Conservation (phyloP, 257 asterid species). For the Solanum sejunctum region DNA sequence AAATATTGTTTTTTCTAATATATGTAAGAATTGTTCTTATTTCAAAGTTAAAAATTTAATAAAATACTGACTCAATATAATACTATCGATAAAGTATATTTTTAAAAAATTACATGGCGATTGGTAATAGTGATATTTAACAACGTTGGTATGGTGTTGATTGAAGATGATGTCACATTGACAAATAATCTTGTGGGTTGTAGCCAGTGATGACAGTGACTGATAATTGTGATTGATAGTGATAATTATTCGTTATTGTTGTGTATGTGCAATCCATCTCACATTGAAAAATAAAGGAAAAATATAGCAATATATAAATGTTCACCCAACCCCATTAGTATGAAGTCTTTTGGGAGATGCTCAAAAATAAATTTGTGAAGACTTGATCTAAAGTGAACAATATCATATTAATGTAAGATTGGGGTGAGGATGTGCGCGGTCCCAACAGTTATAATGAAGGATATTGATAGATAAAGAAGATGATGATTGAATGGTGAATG, state of each 20-base stretch:
- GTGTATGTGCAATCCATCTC: too few relatives aligned
- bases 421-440: too few relatives aligned
- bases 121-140: neutral
- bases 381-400: too few relatives aligned
- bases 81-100: neutral
- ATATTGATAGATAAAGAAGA: neutral
- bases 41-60: neutral
- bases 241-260: too few relatives aligned
- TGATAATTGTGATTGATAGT: neutral
- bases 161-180: neutral
- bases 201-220: neutral
- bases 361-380: too few relatives aligned
- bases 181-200: neutral
- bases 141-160: neutral
- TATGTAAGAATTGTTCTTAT: neutral
- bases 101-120: neutral
- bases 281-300: too few relatives aligned
- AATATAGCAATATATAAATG: too few relatives aligned
- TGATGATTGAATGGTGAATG: neutral
- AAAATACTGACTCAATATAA: neutral
- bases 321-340: too few relatives aligned
- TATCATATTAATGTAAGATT: too few relatives aligned
- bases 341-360: too few relatives aligned
- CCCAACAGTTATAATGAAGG: neutral
- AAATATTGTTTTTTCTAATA: neutral